Evolutionary conservation across 116 monocot species (phyloP), one percentile per base, ranked within the genome.

Genomic region (Dioscorea cayenensis): DNA sequence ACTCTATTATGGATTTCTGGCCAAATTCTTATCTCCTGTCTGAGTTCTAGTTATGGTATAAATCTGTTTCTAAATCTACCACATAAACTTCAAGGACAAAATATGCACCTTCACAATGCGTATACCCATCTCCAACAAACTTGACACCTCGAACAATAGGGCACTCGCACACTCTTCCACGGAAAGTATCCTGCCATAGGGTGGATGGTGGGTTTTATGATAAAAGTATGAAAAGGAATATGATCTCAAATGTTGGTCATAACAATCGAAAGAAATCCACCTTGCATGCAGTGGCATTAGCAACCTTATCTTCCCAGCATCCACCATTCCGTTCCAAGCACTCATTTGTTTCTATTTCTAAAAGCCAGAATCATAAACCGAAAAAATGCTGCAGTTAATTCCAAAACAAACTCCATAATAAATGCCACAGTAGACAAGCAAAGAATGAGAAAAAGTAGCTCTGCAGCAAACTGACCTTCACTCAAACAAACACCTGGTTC

Each of bases 51-150:
- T 32, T 32, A 32, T 32, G 32, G 32, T 32, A 51, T 17, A 51
- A 51, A 3, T 14, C 11, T 51, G 2, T 17, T 4, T 16, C 18
- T 18, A 18, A 2, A 55, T 55, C 16, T 55, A 18, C 55, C 55
- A 19, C 14, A 55, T n/a, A 55, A 19, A 43, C 43, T 43, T 55
- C 17, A 16, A 55, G 55, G 43, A 16, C 55, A 55, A 38, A 73
- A 29, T 0, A 16, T 37, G 17, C 84, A 95, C 95, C 95, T 92
- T 95, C 80, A 84, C 95, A 95, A 60, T 92, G 89, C 19, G 76
- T 87, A 68, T 95, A 95, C 12, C 95, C 95, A 79, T 95, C 90
- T 77, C 95, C 95, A 71, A 87, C 84, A 78, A 95, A 95, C 81
- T 85, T 87, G 19, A 95, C 92, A 78, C 95, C 92, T 37, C 77